Evolutionary conservation across 306 rosid genomes (phyloP), one percentile per base, ranked within the genome.

Genomic region (Pachyrhizus erosus): DNA sequence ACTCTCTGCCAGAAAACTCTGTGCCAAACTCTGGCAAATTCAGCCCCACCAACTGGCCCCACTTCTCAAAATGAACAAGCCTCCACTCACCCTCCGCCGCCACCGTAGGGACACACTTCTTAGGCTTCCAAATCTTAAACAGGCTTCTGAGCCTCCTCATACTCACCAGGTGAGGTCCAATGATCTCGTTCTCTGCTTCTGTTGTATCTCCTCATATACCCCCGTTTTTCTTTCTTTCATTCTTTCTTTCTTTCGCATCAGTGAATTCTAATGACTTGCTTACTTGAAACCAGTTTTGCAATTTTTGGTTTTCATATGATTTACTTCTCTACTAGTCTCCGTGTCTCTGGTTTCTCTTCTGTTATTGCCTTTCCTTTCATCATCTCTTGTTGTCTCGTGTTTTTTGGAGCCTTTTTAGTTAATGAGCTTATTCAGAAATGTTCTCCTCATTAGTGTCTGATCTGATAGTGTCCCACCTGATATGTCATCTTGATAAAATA

Each of bases 1-100:
- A 21, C 75, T 90, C 76, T 93, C 97, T 74, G 91, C 94, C 0
- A 90, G 97, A 85, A 86, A 86, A 49, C 96, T 93, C 84, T 90
- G 94, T 70, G 91, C 94, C 2, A 81, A 52, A 77, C 93, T 93
- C 65, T 93, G 97, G 97, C 89, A 91, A 73, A 67, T 80, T 75
- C 90, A 78, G 70, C 78, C 91, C 87, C 89, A 83, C 89, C 82
- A 75, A 52, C 15, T 23, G 49, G 48, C 51, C 82, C 89, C 87
- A 79, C 67, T 73, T 79, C 24, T 85, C 62, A 67, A 80, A 75
- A 87, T 85, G 89, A 79, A 73, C 80, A 79, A 62, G 14, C 51
- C 46, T 77, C 20, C 18, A 49, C 62, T 82, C 20, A 67, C 58
- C 13, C 73, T 61, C 18, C 83, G 79, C 77, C 83, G 82, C 69